These are phyloP conservation scores for Phytophthora pistaciae DNA, from an alignment of 352 stramenopile species.

Conservation along the genomic window DNA sequence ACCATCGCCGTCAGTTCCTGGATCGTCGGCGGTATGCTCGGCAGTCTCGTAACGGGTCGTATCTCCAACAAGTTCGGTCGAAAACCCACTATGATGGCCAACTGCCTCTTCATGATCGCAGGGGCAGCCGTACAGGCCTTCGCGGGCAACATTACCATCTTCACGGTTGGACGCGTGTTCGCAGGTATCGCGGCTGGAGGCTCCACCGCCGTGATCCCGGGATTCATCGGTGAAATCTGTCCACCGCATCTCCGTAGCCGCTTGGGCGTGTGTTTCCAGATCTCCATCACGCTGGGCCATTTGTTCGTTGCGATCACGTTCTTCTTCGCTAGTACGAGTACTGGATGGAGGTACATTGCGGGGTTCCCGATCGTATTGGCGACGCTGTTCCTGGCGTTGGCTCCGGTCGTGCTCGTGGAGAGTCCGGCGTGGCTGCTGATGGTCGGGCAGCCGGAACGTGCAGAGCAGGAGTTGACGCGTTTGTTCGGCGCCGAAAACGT, in stretches of 20 bases:
- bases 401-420: conserved; percentile 43
- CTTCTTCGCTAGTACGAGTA: conserved; percentile 55
- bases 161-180: conserved; percentile 50
- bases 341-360: conserved; percentile 62
- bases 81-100: conserved; percentile 45
- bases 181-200: conserved; percentile 50
- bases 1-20: conserved; percentile 64
- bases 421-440: conserved; percentile 54
- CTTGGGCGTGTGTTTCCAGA: conserved; percentile 49
- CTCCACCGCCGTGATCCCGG: conserved; percentile 39
- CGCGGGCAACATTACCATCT: conserved; percentile 32
- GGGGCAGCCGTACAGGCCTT: conserved; percentile 41
- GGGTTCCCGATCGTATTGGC: conserved; percentile 44
- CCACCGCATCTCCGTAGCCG: conserved; percentile 43
- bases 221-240: conserved; percentile 54
- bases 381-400: conserved; percentile 33
- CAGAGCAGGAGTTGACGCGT: conserved; percentile 31
- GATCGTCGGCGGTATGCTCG: conserved; percentile 66
- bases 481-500: conserved; percentile 44
- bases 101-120: conserved; percentile 49
- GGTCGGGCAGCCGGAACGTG: conserved; percentile 19
- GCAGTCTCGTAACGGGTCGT: conserved; percentile 23
- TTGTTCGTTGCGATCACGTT: conserved; percentile 54
- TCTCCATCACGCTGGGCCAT: conserved; percentile 49
- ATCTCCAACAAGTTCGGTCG: conserved; percentile 58